Conservation (phyloP, 768 basidiomycete species). For the Leccinum obscurum region DNA sequence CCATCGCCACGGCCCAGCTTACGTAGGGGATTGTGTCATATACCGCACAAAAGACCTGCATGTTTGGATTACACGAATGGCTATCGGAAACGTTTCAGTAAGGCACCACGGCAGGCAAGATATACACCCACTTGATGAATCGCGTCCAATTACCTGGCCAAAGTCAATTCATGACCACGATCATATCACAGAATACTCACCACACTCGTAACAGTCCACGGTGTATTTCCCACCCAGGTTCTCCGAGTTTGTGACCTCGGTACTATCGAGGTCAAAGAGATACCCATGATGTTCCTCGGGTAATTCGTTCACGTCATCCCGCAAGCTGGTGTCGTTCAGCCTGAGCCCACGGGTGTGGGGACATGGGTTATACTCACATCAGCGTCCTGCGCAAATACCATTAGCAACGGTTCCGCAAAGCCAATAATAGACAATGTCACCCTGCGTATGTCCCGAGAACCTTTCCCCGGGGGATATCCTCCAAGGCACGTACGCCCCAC, state of each 20-base stretch:
- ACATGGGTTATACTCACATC: conserved; percentile 37
- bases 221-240: conserved; percentile 42
- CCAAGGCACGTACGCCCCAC: conserved; percentile 62
- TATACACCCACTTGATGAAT: conserved; percentile 60
- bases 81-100: conserved; percentile 36
- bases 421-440: conserved; percentile 36
- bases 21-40: conserved; percentile 63
- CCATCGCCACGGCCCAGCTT: background rate
- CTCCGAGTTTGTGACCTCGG: conserved; percentile 41
- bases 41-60: conserved; percentile 56
- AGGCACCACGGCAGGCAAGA: background rate
- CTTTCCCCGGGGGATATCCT: conserved; percentile 48
- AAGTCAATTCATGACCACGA: conserved; percentile 7
- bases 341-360: background rate
- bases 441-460: conserved; percentile 71
- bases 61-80: conserved; percentile 67
- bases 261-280: conserved; percentile 64
- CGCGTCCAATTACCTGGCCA: conserved; percentile 71
- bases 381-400: conserved; percentile 37
- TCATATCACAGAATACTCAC: conserved; percentile 35
- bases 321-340: conserved; percentile 34
- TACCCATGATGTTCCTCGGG: conserved; percentile 43
- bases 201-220: conserved; percentile 54
- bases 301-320: conserved; percentile 42
- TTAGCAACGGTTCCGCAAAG: conserved; percentile 4